Conservation (phyloP, 2,329 filamentous ascomycete genomes). For the Helotiales sp. region DNA sequence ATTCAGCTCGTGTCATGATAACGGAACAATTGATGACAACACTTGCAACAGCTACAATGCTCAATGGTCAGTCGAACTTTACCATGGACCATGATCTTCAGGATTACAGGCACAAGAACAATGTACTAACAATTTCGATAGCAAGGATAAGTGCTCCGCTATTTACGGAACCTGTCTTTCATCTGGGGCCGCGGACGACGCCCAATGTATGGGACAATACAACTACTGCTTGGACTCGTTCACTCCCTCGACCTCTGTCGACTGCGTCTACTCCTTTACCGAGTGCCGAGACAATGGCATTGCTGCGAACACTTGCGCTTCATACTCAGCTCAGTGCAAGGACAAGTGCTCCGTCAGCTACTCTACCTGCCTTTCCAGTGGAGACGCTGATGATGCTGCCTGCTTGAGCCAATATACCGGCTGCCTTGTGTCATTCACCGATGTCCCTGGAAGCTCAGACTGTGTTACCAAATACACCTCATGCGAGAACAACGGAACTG, state of each 20-base stretch:
- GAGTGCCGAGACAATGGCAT: conserved; percentile 7
- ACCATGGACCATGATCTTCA: too few species aligned
- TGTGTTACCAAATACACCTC: conserved; percentile 4
- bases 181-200: conserved; percentile 8
- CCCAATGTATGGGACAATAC: conserved; percentile 18
- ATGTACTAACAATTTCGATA: background rate
- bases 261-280: conserved; percentile 13
- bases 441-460: background rate
- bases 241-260: conserved; percentile 8
- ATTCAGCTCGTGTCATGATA: conserved; percentile 11
- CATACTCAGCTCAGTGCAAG: conserved; percentile 13
- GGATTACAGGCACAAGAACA: too few species aligned
- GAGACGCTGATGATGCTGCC: conserved; percentile 9
- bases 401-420: conserved; percentile 7
- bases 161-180: conserved; percentile 15
- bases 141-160: conserved; percentile 15
- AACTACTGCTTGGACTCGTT: conserved; percentile 19
- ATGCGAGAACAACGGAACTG: conserved; percentile 3
- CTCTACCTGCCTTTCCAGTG: conserved; percentile 13
- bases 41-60: conserved; percentile 17
- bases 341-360: conserved; percentile 13
- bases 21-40: conserved; percentile 9
- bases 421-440: conserved; percentile 7
- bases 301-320: conserved; percentile 12
- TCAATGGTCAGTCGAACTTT: too few species aligned